Percentiles rank a stretch among this genome's conserved stretches.
Evolutionary conservation across 352 stramenopile genomes (phyloP).

Genomic region (Phytophthora niederhauseri): DNA sequence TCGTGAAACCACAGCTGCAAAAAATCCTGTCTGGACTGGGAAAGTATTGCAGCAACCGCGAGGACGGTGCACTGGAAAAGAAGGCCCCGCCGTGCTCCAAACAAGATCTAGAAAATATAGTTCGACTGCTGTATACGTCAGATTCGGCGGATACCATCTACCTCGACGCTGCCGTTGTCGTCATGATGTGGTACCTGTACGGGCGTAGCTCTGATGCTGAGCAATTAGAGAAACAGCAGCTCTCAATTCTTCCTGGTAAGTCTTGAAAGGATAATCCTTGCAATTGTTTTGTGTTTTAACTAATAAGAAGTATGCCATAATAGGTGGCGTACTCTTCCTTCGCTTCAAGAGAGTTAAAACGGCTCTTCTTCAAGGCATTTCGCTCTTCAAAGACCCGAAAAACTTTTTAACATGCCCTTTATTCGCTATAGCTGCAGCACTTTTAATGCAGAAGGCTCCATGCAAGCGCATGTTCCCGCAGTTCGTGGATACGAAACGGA

Average conservation of each 20-base stretch:
- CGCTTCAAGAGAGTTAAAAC: slow-evolving; percentile 22
- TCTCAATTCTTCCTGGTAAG: slow-evolving; percentile 21
- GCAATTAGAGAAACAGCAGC: neutral
- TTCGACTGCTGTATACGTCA: too few relatives aligned
- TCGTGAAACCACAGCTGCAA: slow-evolving; percentile 17
- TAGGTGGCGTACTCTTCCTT: slow-evolving; percentile 24
- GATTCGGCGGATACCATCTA: too few relatives aligned
- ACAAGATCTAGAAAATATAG: neutral
- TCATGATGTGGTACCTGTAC: too few relatives aligned
- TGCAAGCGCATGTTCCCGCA: slow-evolving; percentile 8
- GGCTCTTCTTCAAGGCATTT: slow-evolving; percentile 1
- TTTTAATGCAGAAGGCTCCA: slow-evolving; percentile 6
- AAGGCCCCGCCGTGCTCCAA: slow-evolving; percentile 13
- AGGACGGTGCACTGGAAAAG: slow-evolving; percentile 10
- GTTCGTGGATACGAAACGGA: slow-evolving; percentile 1
- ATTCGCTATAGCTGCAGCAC: slow-evolving; percentile 11
- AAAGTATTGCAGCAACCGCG: slow-evolving; percentile 22
- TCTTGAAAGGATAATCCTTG: neutral
- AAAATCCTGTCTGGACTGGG: slow-evolving; percentile 15
- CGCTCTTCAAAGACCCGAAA: slow-evolving; percentile 17
- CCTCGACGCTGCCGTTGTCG: too few relatives aligned
- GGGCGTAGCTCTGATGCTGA: too few relatives aligned
- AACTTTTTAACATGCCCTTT: slow-evolving; percentile 19
- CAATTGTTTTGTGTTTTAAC: neutral
- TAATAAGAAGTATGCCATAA: neutral